Conservation (phyloP, 225 moss, liverwort and hornwort genomes). For the Sphagnum contortum region DNA sequence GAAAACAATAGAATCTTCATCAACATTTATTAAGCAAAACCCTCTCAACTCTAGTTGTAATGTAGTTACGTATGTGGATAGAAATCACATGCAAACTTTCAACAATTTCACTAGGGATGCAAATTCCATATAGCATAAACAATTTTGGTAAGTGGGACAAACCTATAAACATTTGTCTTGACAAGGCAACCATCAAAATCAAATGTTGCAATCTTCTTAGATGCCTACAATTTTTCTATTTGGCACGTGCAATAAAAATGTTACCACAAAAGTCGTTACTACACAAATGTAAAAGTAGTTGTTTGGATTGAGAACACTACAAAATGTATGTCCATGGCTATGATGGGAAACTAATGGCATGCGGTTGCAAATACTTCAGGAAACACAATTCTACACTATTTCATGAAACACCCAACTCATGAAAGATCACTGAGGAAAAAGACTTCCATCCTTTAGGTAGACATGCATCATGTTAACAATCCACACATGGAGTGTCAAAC, state of each 20-base stretch:
- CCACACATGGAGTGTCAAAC: neutral
- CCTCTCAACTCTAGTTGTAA: no score
- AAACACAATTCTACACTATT: neutral
- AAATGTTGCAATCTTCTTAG: conserved; percentile 89
- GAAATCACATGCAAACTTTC: neutral
- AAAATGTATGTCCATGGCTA: neutral
- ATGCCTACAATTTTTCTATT: conserved; percentile 50
- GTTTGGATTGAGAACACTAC: neutral
- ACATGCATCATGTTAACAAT: conserved; percentile 36
- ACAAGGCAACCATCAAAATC: conserved; percentile 95
- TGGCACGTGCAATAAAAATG: conserved; percentile 15
- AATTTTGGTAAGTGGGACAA: conserved; percentile 7
- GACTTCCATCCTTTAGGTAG: conserved; percentile 77
- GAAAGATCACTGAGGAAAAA: conserved; percentile 61
- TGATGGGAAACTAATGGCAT: neutral
- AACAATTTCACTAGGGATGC: neutral
- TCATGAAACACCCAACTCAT: conserved; percentile 27
- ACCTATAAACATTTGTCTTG: conserved; percentile 60
- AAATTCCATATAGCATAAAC: neutral
- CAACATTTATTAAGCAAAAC: no score
- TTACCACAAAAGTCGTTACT: neutral
- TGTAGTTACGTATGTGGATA: no score
- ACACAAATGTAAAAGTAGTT: neutral
- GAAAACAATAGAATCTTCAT: no score
- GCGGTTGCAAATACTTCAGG: neutral